Base-by-base conservation (phyloP, 2,329 filamentous ascomycete genomes). In the Plectosphaerella plurivora region DNA sequence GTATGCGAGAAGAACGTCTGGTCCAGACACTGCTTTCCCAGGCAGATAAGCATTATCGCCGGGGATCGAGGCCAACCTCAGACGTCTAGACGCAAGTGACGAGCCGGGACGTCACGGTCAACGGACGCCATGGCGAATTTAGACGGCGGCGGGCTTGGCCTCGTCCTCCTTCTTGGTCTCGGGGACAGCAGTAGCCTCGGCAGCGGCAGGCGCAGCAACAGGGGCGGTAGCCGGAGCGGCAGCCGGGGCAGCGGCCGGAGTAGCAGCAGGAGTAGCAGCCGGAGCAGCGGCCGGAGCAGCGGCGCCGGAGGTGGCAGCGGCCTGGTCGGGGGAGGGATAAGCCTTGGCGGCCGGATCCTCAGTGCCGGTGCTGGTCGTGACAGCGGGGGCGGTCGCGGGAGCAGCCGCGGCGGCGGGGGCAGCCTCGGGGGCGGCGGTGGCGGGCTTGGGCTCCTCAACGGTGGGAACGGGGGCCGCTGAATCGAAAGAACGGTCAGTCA, bases 291-390 rank as follows among this genome's bases (percentile, higher is more conserved):
- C 45, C 33, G 52, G 44, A 36, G 52, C 36, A 14, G 35, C 41
- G 14, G 41, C 37, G 12, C 50, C 47, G 11, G 59, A 41, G 36
- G 55, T 49, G 10, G 51, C 35, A 41, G 52, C 44, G 14, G 25
- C 56, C n/a, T 53, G 18, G 45, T 59, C 52, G 28, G 58, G 53
- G 39, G 60, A 41, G 46, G 57, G 49, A 44, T 53, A 53, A 35
- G 56, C 51, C n/a, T 56, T 35, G 28, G 45, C 25, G 16, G 61
- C 51, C 16, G 58, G 53, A n/a, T 50, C 51, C 15, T 49, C 33
- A 28, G 51, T 49, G 24, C 51, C 46, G 12, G 52, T 47, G 10
- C 57, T 45, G 35, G 55, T 49, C 7, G 49, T 20, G 46, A 49
- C 44, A 15, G 24, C 55, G 18, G 54, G 22, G 46, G 59, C 52